Evolutionary conservation across 1,284 basidiomycete species (phyloP), one percentile per base, ranked within the genome.

Genomic region (Tilletia indica): DNA sequence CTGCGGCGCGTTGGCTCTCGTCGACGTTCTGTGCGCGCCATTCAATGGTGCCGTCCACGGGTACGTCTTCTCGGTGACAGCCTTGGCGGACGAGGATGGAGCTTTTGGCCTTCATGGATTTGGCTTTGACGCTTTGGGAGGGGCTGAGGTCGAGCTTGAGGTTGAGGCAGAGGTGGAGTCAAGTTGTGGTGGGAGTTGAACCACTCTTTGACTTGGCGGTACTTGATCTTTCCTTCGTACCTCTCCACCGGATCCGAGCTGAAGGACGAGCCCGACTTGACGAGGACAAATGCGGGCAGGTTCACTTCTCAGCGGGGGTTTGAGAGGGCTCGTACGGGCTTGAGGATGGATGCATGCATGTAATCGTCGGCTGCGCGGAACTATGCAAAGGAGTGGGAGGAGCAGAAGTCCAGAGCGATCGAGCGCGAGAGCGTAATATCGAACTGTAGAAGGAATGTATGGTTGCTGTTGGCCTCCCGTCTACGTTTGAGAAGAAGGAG

Each of bases 401-500:
- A 74, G 45, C 82, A 69, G 71, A 82, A 83, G 72, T 84, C 82
- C 58, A 84, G 71, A 14, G 82, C 81, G 4, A 84, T 74, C 34
- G 78, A 77, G 72, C 78, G 78, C 25, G 25, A 31, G 25, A 31
- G 25, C 25, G 2, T 31, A 31, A 31, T 31, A 31, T 31, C 25
- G 25, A 2, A 31, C 25, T 31, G 25, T 31, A 31, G 25, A 31
- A 31, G 0, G 25, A 31, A 31, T 31, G 25, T 31, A 31, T 31
- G 25, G 25, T 31, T 31, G 25, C 25, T 31, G 25, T 31, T 31
- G 25, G 25, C 25, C 25, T 31, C 25, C 25, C 25, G 25, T 31
- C 25, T 31, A 31, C 25, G 25, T 31, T 31, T 31, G 1, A 31
- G 25, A 2, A 31, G 25, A 31, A 31, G 0, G 25, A 31, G 25